Evolutionary conservation across 306 rosid species (phyloP).

Genomic region (Gleditsia sinensis): DNA sequence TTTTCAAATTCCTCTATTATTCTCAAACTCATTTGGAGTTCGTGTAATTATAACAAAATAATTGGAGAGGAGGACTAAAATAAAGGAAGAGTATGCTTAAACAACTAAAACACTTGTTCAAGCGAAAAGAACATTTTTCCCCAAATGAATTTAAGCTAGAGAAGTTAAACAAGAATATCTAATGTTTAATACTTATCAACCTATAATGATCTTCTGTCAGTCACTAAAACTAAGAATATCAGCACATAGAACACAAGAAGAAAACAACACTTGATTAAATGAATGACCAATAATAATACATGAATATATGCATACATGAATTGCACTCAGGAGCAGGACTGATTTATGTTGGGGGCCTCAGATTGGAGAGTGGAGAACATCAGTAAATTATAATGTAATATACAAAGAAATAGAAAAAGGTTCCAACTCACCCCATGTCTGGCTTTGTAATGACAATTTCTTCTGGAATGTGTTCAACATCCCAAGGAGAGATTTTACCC

Average conservation of each 20-base stretch:
- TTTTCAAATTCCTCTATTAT: neutral
- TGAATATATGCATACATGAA: constrained; percentile 17
- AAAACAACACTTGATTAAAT: constrained; percentile 3
- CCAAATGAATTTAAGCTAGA: constrained; percentile 13
- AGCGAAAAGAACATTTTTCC: constrained; percentile 19
- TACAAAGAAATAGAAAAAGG: constrained; percentile 22
- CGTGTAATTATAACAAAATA: constrained; percentile 11
- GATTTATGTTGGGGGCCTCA: neutral
- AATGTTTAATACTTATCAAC: constrained; percentile 18
- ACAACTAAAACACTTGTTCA: constrained; percentile 25
- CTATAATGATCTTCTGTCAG: neutral
- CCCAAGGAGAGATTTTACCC: constrained; percentile 68
- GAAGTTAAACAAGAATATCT: constrained; percentile 15
- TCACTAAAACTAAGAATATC: constrained; percentile 9
- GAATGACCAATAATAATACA: constrained; percentile 19
- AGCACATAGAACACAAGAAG: constrained; percentile 7
- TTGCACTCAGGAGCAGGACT: neutral
- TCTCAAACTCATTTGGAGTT: constrained; percentile 30
- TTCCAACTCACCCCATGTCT: constrained; percentile 70
- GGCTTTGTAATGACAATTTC: constrained; percentile 84
- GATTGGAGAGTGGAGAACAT: constrained; percentile 10
- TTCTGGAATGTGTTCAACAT: constrained; percentile 90
- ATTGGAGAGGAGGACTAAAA: neutral
- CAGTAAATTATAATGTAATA: constrained; percentile 11
- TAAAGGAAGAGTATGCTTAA: constrained; percentile 22